Evolutionary conservation across 139 green algal species (phyloP).

Genomic region (Marvania coccoides): DNA sequence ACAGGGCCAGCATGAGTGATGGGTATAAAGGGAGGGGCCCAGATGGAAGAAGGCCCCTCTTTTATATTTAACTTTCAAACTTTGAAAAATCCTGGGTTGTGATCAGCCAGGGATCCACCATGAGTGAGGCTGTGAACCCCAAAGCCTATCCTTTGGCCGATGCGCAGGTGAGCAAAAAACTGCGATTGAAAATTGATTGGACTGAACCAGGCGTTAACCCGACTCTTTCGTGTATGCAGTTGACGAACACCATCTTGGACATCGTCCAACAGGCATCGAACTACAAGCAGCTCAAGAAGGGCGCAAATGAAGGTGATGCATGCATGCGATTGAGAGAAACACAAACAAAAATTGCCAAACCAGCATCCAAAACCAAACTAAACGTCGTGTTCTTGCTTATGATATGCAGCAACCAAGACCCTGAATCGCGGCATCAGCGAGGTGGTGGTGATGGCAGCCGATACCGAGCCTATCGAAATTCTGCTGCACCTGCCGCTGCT

Average conservation of each 20-base stretch:
- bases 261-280: slow-evolving; percentile 97
- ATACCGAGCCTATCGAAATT: slow-evolving; percentile 98
- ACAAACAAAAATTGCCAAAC: neutral
- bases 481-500: slow-evolving; percentile 97
- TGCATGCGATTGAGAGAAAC: neutral
- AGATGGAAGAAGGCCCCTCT: neutral
- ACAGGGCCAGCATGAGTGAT: too few species aligned
- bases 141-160: slow-evolving; percentile 96
- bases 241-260: slow-evolving; percentile 97
- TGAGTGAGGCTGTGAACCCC: slow-evolving; percentile 93
- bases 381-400: neutral
- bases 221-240: slow-evolving; percentile 37
- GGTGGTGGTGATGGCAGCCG: slow-evolving; percentile 96
- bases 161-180: slow-evolving; percentile 39
- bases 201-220: neutral
- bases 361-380: neutral
- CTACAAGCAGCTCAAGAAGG: slow-evolving; percentile 99
- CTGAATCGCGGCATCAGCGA: slow-evolving; percentile 94
- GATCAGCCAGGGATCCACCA: slow-evolving; percentile 65
- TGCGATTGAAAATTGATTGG: neutral
- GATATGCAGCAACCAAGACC: slow-evolving; percentile 79
- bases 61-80: neutral
- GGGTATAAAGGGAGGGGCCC: neutral
- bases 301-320: slow-evolving; percentile 88
- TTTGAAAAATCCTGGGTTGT: slow-evolving; percentile 43